Evolutionary conservation across 2,329 filamentous ascomycete species (phyloP).

Genomic region (Pleoardoris graminearum): DNA sequence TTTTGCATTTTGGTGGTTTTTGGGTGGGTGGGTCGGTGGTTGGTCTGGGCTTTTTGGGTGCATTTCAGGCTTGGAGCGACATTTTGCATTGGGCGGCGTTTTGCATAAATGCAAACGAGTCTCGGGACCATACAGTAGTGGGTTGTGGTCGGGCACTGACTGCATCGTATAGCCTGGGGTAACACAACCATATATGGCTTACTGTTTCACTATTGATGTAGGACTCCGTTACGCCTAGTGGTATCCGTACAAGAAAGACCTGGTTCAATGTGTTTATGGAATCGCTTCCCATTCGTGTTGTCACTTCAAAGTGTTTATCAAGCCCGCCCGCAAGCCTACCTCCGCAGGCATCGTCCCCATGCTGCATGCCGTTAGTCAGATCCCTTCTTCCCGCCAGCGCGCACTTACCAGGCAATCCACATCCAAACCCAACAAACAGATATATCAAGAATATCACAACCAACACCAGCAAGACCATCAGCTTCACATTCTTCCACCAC

Average conservation of each 20-base stretch:
- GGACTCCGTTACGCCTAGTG: not conserved
- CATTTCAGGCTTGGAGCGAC: not conserved
- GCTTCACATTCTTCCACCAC: conserved; percentile 99
- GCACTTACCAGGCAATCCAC: conserved; percentile 62
- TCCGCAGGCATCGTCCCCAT: conserved; percentile 44
- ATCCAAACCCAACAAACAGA: conserved; percentile 72
- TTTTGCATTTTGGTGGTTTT: conserved; percentile 11
- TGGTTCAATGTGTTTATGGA: not conserved
- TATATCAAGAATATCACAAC: conserved; percentile 75
- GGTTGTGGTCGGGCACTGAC: not conserved
- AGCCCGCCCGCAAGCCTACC: too few relatives aligned
- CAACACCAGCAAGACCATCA: conserved; percentile 79
- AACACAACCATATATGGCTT: too few relatives aligned
- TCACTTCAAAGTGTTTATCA: not conserved
- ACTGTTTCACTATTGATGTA: not conserved
- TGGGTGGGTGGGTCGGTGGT: conserved; percentile 8
- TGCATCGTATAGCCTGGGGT: too few relatives aligned
- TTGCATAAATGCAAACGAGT: too few relatives aligned
- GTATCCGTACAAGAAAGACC: not conserved
- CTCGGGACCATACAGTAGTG: too few relatives aligned
- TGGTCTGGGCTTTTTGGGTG: conserved; percentile 1
- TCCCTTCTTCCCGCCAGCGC: not conserved
- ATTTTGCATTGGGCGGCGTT: conserved; percentile 5
- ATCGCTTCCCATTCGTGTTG: not conserved
- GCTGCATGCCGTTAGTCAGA: conserved; percentile 31